Base-by-base conservation (phyloP, 768 basidiomycete species). In the Galerina sulciceps region DNA sequence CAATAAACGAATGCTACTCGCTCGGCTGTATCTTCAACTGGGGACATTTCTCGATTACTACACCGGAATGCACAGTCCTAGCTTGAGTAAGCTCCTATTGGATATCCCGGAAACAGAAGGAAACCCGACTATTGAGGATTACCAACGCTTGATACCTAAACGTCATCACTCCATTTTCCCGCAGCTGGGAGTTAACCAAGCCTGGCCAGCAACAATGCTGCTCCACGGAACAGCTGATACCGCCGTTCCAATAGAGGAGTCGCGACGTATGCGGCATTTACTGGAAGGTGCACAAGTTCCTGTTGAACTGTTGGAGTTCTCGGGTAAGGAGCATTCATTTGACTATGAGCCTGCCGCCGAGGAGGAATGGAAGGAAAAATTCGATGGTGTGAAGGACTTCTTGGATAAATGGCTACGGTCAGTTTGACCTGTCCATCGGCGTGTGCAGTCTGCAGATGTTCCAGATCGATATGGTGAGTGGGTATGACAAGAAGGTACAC, bases 31-130 rank as follows among this genome's bases (percentile, higher is more conserved):
- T 58, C 71, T 87, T 18, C 88, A 90, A 66, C 73, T 83, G 15
- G 89, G 87, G 15, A 67, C 66, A 2, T 82, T 74, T 44, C 63
- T 88, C 1, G 87, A 90, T 69, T 88, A 87, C 62, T 83, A 79
- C 63, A 85, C 86, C 0, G 80, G 78, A 6, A 65, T 79, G 18
- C 75, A 81, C 49, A 65, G 69, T 2, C 75, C 77, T 14, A 84
- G 85, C 58, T 68, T 89, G 15, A 87, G 85, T 58, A 69, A 53
- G 1, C 11, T 49, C 6, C 73, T 88, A 15, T 75, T 80, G 1
- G 62, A 63, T 6, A 58, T 60, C 4, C 64, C 72, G n/a, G 57
- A 49, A 40, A 41, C 26, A 22, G 41, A 43, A 31, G 35, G n/a
- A 22, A 38, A 44, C 23, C 38, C 22, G 34, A 61, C 51, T 14